These are phyloP conservation scores for Aspergillus ustus DNA, from an alignment of 2,329 filamentous ascomycete species.

Conservation along the genomic window DNA sequence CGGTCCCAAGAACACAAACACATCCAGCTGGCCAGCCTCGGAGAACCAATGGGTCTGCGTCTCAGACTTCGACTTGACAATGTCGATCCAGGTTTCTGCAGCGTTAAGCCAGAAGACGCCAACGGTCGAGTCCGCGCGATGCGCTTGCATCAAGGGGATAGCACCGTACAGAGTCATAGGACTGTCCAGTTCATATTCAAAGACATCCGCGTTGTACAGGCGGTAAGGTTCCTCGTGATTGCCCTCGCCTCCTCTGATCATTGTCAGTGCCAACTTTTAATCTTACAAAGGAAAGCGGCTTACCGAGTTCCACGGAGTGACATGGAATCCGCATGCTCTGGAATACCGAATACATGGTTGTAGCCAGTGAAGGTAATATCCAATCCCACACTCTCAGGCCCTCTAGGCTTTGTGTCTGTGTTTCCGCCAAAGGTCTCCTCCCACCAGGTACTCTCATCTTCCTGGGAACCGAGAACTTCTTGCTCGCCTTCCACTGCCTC, in stretches of 20 bases:
- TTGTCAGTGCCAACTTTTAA: constrained; percentile 26
- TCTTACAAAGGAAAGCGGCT: constrained; percentile 3
- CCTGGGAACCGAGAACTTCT: constrained; percentile 43
- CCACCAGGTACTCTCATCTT: constrained; percentile 89
- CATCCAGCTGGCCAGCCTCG: constrained; percentile 83
- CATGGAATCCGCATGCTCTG: constrained; percentile 86
- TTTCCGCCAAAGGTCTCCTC: constrained; percentile 95
- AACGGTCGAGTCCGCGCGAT: constrained; percentile 89
- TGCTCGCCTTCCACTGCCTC: constrained; percentile 64
- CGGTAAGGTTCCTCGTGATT: constrained; percentile 90
- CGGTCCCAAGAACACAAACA: constrained; percentile 93
- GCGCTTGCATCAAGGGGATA: constrained; percentile 97
- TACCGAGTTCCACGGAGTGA: constrained; percentile 86
- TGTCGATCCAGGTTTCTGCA: constrained; percentile 96
- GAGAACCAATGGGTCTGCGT: constrained; percentile 98
- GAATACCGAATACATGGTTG: constrained; percentile 90
- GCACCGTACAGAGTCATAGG: constrained; percentile 98
- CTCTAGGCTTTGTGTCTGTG: constrained; percentile 92
- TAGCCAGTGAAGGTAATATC: constrained; percentile 94
- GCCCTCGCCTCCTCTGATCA: constrained; percentile 71
- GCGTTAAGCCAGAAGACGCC: constrained; percentile 97
- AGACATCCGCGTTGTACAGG: constrained; percentile 95
- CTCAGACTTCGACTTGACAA: constrained; percentile 78
- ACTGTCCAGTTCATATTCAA: constrained; percentile 95
- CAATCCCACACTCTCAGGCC: constrained; percentile 87